phyloP scores from a whole-genome alignment of 345 rosid species.

The Mallotus nudiflorus region DNA sequence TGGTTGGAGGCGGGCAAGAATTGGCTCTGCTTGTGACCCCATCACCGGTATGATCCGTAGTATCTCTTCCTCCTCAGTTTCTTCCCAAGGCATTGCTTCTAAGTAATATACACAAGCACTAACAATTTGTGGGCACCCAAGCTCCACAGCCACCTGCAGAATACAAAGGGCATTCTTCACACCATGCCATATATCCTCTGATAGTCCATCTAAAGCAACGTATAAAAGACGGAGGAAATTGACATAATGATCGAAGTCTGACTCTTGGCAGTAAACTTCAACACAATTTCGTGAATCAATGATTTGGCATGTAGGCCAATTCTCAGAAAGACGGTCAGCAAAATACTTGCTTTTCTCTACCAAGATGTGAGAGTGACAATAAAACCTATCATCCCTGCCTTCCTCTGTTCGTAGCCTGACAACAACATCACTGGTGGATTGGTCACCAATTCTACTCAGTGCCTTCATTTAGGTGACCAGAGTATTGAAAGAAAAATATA shows the following conservation, averaged over 20 bases:
- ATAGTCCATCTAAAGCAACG: slow-evolving; percentile 42
- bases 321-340: slow-evolving; percentile 82
- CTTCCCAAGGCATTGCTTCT: slow-evolving; percentile 99
- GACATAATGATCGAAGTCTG: slow-evolving; percentile 71
- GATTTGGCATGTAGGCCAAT: slow-evolving; percentile 94
- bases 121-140: slow-evolving; percentile 58
- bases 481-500: slow-evolving; percentile 16
- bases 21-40: slow-evolving; percentile 62
- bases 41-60: slow-evolving; percentile 58
- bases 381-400: slow-evolving; percentile 84
- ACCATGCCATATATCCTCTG: slow-evolving; percentile 62
- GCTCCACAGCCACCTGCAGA: slow-evolving; percentile 68
- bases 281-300: slow-evolving; percentile 87
- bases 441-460: slow-evolving; percentile 57
- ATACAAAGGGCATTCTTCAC: slow-evolving; percentile 83
- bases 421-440: slow-evolving; percentile 83
- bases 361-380: slow-evolving; percentile 77
- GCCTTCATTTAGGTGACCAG: slow-evolving; percentile 42
- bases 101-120: slow-evolving; percentile 72
- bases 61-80: slow-evolving; percentile 87
- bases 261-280: slow-evolving; percentile 76
- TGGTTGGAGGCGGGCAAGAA: slow-evolving; percentile 84
- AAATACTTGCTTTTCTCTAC: slow-evolving; percentile 72
- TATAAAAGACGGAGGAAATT: slow-evolving; percentile 75
- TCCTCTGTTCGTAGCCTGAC: slow-evolving; percentile 78